Evolutionary conservation across 2,329 filamentous ascomycete genomes (phyloP).

Genomic region (Cercospora brassicicola): DNA sequence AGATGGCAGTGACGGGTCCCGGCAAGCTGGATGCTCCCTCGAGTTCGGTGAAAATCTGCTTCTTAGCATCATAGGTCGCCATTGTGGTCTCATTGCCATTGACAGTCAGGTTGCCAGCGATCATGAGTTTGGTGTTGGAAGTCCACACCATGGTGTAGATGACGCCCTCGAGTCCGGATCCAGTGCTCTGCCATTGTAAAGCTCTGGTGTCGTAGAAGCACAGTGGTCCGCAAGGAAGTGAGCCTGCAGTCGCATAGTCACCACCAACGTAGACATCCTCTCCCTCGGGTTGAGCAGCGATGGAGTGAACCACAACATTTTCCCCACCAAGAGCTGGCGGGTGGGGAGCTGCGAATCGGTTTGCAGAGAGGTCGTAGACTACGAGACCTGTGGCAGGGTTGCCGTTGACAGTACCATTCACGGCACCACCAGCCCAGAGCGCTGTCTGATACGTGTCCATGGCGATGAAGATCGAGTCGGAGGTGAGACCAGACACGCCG

Average conservation of each 20-base stretch:
- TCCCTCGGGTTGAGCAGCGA: conserved; percentile 69
- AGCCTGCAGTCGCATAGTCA: conserved; percentile 77
- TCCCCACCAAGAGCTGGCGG: conserved; percentile 72
- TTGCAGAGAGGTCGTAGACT: conserved; percentile 70
- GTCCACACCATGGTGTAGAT: conserved; percentile 76
- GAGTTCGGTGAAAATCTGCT: conserved; percentile 65
- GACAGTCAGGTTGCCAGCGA: conserved; percentile 73
- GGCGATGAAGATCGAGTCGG: conserved; percentile 72
- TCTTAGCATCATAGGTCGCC: conserved; percentile 69
- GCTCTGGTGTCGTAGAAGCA: conserved; percentile 73
- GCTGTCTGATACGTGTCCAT: conserved; percentile 66
- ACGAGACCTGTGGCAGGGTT: conserved; percentile 70
- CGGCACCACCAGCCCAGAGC: conserved; percentile 78
- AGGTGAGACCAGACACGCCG: conserved; percentile 67
- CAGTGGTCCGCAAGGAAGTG: conserved; percentile 75
- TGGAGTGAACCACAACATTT: conserved; percentile 71
- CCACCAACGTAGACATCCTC: conserved; percentile 83
- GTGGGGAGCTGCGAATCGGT: conserved; percentile 64
- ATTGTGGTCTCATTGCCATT: conserved; percentile 66
- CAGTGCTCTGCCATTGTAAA: conserved; percentile 78
- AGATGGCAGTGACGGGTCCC: conserved; percentile 75
- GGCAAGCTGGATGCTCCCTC: conserved; percentile 66
- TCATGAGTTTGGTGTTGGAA: conserved; percentile 68
- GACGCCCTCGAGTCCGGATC: conserved; percentile 67
- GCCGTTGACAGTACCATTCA: conserved; percentile 69